phyloP scores from a whole-genome alignment of 495 filamentous ascomycete genomes.

The Neurospora sublineolata region DNA sequence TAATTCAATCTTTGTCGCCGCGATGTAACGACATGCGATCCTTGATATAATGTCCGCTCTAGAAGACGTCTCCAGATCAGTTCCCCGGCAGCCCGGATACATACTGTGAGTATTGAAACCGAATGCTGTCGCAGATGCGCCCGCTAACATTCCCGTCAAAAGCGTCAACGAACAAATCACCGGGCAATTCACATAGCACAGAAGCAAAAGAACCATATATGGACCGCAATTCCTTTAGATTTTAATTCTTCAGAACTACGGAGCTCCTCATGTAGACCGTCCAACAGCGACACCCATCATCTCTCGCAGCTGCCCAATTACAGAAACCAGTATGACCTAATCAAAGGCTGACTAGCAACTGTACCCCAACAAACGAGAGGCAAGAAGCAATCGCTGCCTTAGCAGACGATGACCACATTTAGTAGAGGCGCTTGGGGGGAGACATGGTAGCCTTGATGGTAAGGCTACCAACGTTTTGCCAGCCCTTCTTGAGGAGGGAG shows the following conservation, averaged over 20 bases:
- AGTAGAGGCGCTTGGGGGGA: conserved; percentile 92
- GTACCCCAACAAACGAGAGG: background rate
- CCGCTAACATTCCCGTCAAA: background rate
- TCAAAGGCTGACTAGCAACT: background rate
- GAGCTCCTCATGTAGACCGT: background rate
- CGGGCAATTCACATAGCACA: background rate
- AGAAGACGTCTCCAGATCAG: no score
- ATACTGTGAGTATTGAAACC: no score
- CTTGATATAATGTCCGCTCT: no score
- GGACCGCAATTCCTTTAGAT: background rate
- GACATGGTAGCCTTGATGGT: conserved; percentile 99
- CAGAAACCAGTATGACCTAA: background rate
- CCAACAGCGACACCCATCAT: background rate
- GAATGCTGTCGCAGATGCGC: background rate
- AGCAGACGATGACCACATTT: conserved; percentile 22
- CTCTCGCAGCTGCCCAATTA: background rate
- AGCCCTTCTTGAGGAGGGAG: conserved; percentile 98
- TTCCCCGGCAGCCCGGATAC: background rate
- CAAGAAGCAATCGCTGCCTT: background rate
- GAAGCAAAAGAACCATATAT: background rate
- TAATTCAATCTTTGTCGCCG: background rate
- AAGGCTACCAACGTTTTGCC: conserved; percentile 99
- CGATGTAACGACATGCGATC: background rate
- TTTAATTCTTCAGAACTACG: background rate
- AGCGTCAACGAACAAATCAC: background rate